Evolutionary conservation across 192 early-diverging fungal species (phyloP), one percentile per base, ranked within the genome.

Genomic region (Coemansia sp.): DNA sequence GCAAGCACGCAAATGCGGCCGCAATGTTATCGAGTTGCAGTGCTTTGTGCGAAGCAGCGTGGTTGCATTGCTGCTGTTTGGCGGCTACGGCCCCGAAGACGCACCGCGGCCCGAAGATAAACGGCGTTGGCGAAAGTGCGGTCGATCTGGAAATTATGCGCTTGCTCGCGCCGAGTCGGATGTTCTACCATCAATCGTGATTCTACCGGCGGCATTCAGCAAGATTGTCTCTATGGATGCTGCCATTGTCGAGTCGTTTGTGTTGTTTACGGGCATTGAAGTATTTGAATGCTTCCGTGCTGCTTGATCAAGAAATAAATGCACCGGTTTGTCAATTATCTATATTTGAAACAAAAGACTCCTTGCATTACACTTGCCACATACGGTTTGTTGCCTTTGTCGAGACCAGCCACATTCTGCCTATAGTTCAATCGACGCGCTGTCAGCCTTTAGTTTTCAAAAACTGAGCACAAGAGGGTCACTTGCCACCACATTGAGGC

Each of bases 231-330:
- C 44, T 11, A 22, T 74, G 1, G 71, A 80, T 17, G 15, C 68
- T 1, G 52, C 60, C 5, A 54, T 80, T 55, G 65, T 74, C 37
- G 71, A 74, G 40, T 80, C 77, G 11, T 80, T 80, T 74, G 60
- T 80, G 48, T 52, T 80, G 47, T 80, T 80, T 36, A 80, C 77
- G 1, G 77, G 77, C 5, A 74, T 80, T 28, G 77, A 67, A 23
- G 77, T 80, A 1, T 44, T 71, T 31, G 71, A 80, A 60, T 69
- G 77, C 46, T 60, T 74, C 7, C 25, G 66, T 25, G 14, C 21
- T 53, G 25, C 54, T 11, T 17, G 54, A 22, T 20, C 20, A 23
- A 51, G 21, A 51, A 44, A n/a, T 5, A 12, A n/a, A 44, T 44
- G 11, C n/a, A 4, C 42, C 14, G 42, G 2, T 17, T 15, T 14